Evolutionary conservation across 176 grass and related monocot species (phyloP).

Genomic region (Oryza punctata): DNA sequence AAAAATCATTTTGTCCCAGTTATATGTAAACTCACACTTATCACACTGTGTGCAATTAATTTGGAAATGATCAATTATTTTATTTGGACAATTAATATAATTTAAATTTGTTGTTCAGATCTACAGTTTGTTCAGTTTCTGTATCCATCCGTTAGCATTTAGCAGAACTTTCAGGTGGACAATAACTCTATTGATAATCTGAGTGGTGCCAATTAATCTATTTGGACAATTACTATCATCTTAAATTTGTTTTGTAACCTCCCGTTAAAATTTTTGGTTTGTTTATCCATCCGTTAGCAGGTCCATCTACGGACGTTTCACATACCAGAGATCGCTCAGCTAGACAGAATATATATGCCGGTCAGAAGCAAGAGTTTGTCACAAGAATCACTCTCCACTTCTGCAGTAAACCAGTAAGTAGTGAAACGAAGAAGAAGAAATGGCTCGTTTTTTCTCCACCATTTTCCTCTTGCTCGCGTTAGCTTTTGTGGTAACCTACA

Average conservation of each 20-base stretch:
- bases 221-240: background rate
- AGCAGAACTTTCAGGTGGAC: background rate
- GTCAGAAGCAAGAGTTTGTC: background rate
- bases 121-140: background rate
- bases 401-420: background rate
- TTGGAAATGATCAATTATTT: no score
- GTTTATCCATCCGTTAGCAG: background rate
- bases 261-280: background rate
- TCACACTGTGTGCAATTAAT: no score
- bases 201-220: background rate
- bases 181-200: background rate
- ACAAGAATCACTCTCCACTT: background rate
- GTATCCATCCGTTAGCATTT: background rate
- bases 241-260: background rate
- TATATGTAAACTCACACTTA: no score
- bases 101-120: background rate
- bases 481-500: slow-evolving; percentile 10
- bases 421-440: background rate
- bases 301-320: background rate
- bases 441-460: background rate
- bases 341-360: background rate
- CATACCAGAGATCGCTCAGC: background rate
- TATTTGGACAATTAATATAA: background rate
- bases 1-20: no score
- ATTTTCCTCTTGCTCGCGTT: slow-evolving; percentile 26